Evolutionary conservation across 2,329 filamentous ascomycete genomes (phyloP), one percentile per base, ranked within the genome.

Genomic region (Ascochyta viciae-villosae): DNA sequence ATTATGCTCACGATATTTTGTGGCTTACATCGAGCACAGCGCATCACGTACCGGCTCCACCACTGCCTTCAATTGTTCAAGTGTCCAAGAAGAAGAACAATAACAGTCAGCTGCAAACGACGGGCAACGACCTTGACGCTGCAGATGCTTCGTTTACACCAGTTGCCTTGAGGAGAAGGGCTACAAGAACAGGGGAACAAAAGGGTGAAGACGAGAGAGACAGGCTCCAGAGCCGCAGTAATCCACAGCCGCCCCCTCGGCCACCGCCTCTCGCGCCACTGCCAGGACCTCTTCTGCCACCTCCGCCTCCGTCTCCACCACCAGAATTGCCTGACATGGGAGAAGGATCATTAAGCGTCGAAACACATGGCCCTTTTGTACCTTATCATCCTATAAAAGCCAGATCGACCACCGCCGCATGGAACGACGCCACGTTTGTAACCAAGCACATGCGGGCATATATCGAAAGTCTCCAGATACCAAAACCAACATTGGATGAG

Each of bases 311-410:
- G 8, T 22, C 34, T 10, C 15, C 22, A 34, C 6, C 6, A 6
- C 15, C 22, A 3, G 16, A 22, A 4, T 35, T 13, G 19, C 27
- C 31, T 24, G 19, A 19, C 19, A 19, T 19, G 19, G 19, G 19
- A 19, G 19, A 29, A 44, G 16, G 8, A 10, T 33, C 29, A 15
- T 12, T 23, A 12, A 33, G 16, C 15, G 19, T n/a, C 5, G 45
- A 48, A n/a, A 53, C 27, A 15, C 54, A 61, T 26, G 53, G 38
- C n/a, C 55, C 58, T 6, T 59, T 61, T 33, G 50, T 59, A 6
- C 55, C 54, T 33, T 63, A 60, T 23, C 16, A 46, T 9, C 58
- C 50, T 3, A 42, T 63, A 29, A 55, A 49, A 41, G 29, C 55
- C 9, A 54, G 53, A 24, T 52, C 43, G 3, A 16, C 58, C 58